Evolutionary conservation across 352 stramenopile species (phyloP).

Genomic region (Pythium apleroticum): DNA sequence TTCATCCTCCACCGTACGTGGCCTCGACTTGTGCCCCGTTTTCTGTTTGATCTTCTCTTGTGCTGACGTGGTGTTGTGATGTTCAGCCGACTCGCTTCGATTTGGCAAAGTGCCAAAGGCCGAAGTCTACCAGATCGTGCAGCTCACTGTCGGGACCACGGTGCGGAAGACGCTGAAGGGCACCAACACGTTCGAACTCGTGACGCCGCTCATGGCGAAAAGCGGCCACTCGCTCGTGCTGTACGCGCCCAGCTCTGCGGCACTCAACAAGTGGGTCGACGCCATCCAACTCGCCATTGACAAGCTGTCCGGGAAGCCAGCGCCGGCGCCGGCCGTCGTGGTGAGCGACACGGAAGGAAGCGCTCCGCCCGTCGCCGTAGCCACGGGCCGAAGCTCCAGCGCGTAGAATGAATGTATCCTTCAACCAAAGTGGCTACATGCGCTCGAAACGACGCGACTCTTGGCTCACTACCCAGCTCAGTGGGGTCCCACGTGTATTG

Average conservation of each 20-base stretch:
- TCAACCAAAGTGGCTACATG: constrained; percentile 8
- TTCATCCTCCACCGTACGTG: constrained; percentile 67
- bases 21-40: not conserved
- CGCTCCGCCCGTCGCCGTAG: not conserved
- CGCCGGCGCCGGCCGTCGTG: not conserved
- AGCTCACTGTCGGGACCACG: constrained; percentile 55
- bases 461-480: constrained; percentile 7
- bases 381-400: not conserved
- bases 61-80: constrained; percentile 2
- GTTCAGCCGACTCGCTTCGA: constrained; percentile 54
- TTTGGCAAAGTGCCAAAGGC: constrained; percentile 65
- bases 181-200: constrained; percentile 78
- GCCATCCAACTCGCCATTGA: constrained; percentile 55
- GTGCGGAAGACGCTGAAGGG: constrained; percentile 72
- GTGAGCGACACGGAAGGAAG: constrained; percentile 21
- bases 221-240: constrained; percentile 68
- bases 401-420: constrained; percentile 23
- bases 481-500: not conserved
- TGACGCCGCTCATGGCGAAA: constrained; percentile 68
- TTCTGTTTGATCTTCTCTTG: not conserved
- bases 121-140: constrained; percentile 77
- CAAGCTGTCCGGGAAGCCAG: constrained; percentile 23
- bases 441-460: constrained; percentile 10
- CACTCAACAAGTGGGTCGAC: constrained; percentile 65
- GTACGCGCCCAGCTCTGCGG: constrained; percentile 46